phyloP scores from a whole-genome alignment of 805 yeast species.

The Saccharomycopsis sp. region DNA sequence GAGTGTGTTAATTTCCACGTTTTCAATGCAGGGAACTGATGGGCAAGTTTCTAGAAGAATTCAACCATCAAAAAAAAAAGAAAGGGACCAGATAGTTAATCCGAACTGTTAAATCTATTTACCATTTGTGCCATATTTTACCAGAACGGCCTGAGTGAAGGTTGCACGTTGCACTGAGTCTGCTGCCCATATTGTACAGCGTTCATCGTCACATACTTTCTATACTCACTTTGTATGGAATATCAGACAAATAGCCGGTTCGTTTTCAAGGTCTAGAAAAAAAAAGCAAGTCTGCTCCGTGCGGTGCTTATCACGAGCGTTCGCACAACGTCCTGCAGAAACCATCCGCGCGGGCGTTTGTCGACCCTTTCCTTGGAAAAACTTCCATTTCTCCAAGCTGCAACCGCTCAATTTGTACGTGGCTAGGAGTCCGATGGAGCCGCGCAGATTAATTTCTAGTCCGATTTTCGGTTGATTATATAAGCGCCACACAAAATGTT shows the following conservation, averaged over 20 bases:
- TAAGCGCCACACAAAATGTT: not conserved
- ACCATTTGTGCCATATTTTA: not conserved
- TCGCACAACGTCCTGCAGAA: not conserved
- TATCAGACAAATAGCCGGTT: not conserved
- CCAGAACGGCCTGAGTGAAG: no score
- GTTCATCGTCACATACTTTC: no score
- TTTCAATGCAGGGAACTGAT: not conserved
- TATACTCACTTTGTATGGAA: no score
- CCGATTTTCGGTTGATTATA: not conserved
- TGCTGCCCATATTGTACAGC: no score
- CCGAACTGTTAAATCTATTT: not conserved
- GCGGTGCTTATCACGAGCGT: not conserved
- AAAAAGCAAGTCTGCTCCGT: no score
- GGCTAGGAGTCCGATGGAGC: slow-evolving; percentile 1
- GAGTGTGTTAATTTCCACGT: no score
- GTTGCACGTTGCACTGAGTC: no score
- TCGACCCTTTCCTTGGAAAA: not conserved
- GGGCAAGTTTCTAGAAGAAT: not conserved
- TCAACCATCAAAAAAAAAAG: not conserved
- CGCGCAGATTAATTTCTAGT: not conserved
- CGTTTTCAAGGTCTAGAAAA: not conserved
- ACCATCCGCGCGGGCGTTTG: not conserved
- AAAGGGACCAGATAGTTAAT: not conserved
- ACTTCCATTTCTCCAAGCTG: slow-evolving; percentile 2
- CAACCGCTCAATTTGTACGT: not conserved